Evolutionary conservation across 2,329 filamentous ascomycete genomes (phyloP), one percentile per base, ranked within the genome.

Genomic region (Sordariomycetes sp.): DNA sequence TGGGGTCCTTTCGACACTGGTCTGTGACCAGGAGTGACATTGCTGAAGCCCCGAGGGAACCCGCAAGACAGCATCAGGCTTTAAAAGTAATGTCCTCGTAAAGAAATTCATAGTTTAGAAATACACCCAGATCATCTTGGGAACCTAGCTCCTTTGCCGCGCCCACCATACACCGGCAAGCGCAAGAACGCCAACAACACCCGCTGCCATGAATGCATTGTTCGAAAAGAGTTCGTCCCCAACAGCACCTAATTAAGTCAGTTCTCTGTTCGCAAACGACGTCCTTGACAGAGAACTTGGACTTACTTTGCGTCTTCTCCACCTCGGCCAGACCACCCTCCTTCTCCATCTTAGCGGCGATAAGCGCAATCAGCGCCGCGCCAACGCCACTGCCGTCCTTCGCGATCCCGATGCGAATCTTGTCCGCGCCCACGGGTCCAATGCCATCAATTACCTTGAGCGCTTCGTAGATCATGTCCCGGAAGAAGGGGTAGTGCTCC

Each of bases 401-500:
- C 61, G 94, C 94, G 66, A 97, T 94, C 24, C 92, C 94, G 65
- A 99, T 96, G 58, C 90, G 81, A 62, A 99, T 88, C 72, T 85
- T 88, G 73, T 88, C 86, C 62, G 95, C 90, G 12, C 91, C 90
- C 58, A 80, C 75, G 52, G 77, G 73, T 4, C 92, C 92, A 64
- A 97, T 87, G 60, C 86, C 83, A 17, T 89, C 80, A 56, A 96
- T 83, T 58, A 82, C 83, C 54, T 84, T 75, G 59, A 97, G 76
- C 7, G 89, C 89, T 67, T 95, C 88, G 61, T 91, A 82, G 61
- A 97, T 87, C 75, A 94, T 87, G 58, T 87, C 85, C 62, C 94
- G 85, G 73, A 96, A 99, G 66, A 85, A 85, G 10, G 94, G 94
- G 70, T 97, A 97, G 73, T 95, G 94, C 71, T 97, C 94, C 2